Evolutionary conservation across 2,329 filamentous ascomycete genomes (phyloP).

Genomic region (Ilyonectria robusta): DNA sequence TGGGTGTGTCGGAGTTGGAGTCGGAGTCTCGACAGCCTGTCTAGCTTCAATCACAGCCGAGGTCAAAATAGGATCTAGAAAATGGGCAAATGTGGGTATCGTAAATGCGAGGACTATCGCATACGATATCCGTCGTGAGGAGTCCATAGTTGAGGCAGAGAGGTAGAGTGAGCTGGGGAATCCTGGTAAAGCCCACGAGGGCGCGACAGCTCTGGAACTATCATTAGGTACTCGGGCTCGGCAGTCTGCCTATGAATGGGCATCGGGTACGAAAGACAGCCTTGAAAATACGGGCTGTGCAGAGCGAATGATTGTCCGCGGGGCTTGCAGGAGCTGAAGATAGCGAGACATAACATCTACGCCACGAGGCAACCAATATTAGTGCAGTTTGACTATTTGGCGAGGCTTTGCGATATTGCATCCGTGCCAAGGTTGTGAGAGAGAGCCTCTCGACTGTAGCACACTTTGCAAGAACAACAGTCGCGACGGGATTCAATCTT

Average conservation of each 20-base stretch:
- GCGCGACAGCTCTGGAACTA: not conserved
- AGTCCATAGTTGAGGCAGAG: not conserved
- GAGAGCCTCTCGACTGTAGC: not conserved
- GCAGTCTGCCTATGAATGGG: not conserved
- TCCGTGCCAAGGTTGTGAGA: no score
- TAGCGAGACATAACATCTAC: conserved; percentile 1
- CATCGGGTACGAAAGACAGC: not conserved
- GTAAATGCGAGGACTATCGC: not conserved
- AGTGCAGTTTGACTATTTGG: not conserved
- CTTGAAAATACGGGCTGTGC: not conserved
- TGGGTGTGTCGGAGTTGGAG: not conserved
- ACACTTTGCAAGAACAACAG: not conserved
- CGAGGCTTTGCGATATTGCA: not conserved
- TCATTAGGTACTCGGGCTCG: not conserved
- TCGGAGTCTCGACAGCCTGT: conserved; percentile 2
- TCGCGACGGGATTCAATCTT: not conserved
- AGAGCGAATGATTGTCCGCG: not conserved
- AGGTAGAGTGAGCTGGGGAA: not conserved
- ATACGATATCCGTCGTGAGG: not conserved
- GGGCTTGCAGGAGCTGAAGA: conserved; percentile 16
- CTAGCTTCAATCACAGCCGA: conserved; percentile 11
- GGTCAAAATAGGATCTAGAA: not conserved
- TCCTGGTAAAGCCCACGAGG: not conserved
- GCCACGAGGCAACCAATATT: conserved; percentile 9
- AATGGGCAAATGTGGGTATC: not conserved